Evolutionary conservation across 164 flowering plant genomes (phyloP).

Genomic region (Houttuynia cordata): DNA sequence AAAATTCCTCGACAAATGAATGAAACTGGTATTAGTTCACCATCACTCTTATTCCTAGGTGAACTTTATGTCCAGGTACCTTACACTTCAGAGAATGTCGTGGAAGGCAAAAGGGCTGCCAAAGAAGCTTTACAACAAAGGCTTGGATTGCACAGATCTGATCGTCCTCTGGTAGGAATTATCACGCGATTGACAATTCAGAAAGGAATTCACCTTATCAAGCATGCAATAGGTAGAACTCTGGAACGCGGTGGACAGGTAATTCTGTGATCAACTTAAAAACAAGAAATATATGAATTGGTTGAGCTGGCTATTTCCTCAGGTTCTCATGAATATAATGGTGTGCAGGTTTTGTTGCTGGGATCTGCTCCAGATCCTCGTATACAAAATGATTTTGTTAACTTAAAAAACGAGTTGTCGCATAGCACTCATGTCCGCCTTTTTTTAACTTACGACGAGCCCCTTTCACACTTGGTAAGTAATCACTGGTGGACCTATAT

Average conservation of each 20-base stretch:
- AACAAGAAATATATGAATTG: neutral
- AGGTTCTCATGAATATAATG: neutral
- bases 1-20: too few relatives aligned
- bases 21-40: too few relatives aligned
- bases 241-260: conserved; percentile 92
- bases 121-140: conserved; percentile 86
- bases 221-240: conserved; percentile 90
- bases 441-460: conserved; percentile 88
- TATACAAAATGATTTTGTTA: conserved; percentile 83
- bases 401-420: conserved; percentile 69
- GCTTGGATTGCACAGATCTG: conserved; percentile 56
- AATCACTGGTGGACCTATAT: neutral
- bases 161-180: conserved; percentile 79
- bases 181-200: conserved; percentile 92
- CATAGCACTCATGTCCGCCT: conserved; percentile 74
- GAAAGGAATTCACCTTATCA: conserved; percentile 95
- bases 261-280: neutral
- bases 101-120: conserved; percentile 88
- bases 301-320: neutral
- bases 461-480: conserved; percentile 92
- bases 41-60: too few relatives aligned
- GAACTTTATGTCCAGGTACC: conserved; percentile 32
- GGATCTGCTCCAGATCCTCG: conserved; percentile 99
- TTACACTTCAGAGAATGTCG: conserved; percentile 79
- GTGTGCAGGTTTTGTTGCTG: conserved; percentile 70